phyloP scores from a whole-genome alignment of 129 eudicot species.

The Flaveria linearis region DNA sequence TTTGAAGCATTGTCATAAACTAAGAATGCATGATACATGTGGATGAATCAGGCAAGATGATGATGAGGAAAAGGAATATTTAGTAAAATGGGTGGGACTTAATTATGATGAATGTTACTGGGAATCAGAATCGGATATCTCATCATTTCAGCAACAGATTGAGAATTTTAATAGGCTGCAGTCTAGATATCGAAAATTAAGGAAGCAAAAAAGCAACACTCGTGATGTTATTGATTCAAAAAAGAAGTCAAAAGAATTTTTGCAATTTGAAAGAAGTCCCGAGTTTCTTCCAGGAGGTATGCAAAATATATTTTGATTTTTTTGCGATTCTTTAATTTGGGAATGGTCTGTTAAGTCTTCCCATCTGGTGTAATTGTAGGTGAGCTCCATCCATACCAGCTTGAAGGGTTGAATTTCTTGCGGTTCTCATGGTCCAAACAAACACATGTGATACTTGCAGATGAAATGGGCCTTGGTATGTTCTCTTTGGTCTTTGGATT shows the following conservation, averaged over 20 bases:
- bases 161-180: conserved; percentile 62
- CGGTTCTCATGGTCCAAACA: conserved; percentile 93
- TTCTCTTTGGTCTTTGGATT: conserved; percentile 5
- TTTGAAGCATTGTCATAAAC: conserved; percentile 3
- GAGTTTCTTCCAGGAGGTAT: conserved; percentile 91
- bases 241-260: conserved; percentile 77
- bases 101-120: conserved; percentile 89
- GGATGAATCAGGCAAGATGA: conserved; percentile 50
- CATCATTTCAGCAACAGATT: conserved; percentile 79
- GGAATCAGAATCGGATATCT: conserved; percentile 88
- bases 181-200: conserved; percentile 58
- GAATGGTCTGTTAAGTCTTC: background rate
- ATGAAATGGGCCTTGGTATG: conserved; percentile 99
- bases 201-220: conserved; percentile 55
- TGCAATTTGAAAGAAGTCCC: conserved; percentile 83
- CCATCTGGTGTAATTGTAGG: conserved; percentile 52
- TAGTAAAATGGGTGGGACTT: conserved; percentile 91
- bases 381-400: conserved; percentile 95
- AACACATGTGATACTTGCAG: conserved; percentile 98
- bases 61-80: conserved; percentile 77
- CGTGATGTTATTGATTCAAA: conserved; percentile 57
- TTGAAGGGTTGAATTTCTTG: conserved; percentile 94
- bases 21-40: conserved; percentile 19
- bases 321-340: background rate
- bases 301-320: background rate